Percentiles rank a stretch among this genome's conserved stretches.
phyloP scores from a whole-genome alignment of 768 basidiomycete genomes.

The Suillus variegatus region DNA sequence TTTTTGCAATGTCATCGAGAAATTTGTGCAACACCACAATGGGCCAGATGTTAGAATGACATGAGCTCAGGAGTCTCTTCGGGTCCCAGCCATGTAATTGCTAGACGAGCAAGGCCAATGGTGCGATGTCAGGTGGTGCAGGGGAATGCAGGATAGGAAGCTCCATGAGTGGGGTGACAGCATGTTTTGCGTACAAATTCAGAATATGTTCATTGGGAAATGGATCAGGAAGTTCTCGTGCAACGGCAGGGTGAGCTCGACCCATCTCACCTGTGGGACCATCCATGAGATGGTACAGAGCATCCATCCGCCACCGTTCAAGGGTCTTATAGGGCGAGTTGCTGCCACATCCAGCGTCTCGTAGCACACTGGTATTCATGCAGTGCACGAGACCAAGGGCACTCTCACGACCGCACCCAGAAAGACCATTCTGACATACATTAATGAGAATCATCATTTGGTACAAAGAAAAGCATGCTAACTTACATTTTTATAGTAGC shows the following conservation, averaged over 20 bases:
- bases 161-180: not conserved
- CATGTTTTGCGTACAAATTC: not conserved
- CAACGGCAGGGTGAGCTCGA: not conserved
- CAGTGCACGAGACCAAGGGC: not conserved
- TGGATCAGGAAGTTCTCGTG: not conserved
- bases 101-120: not conserved
- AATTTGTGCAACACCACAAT: not conserved
- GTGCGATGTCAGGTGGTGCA: not conserved
- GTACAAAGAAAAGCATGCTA: too few species aligned
- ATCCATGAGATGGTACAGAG: not conserved
- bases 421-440: not conserved
- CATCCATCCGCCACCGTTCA: not conserved
- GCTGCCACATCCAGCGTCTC: not conserved
- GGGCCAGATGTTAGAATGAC: not conserved
- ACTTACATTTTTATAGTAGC: not conserved
- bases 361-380: not conserved
- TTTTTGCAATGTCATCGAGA: not conserved
- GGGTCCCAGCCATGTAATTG: not conserved
- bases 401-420: not conserved
- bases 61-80: not conserved
- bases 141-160: not conserved
- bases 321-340: too few species aligned
- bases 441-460: too few species aligned
- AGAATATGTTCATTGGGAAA: not conserved
- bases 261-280: not conserved